Evolutionary conservation across 345 rosid species (phyloP).

Genomic region (Isatis tinctoria): DNA sequence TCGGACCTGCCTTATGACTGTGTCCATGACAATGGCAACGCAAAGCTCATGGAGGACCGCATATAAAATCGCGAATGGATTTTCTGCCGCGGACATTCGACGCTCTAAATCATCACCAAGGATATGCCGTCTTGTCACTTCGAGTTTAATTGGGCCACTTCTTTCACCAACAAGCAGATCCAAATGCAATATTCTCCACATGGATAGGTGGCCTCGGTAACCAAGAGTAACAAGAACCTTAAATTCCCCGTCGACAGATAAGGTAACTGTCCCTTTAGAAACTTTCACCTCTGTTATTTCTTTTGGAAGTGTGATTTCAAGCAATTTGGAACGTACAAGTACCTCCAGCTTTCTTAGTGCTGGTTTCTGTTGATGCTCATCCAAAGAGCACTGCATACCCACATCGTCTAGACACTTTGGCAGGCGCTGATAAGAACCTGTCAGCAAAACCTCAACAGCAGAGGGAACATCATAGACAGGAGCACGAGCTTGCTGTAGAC

Average conservation of each 20-base stretch:
- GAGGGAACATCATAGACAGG: constrained; percentile 98
- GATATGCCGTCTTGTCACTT: constrained; percentile 62
- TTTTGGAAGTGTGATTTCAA: constrained; percentile 77
- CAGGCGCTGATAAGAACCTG: constrained; percentile 84
- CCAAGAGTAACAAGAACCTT: constrained; percentile 96
- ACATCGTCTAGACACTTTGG: constrained; percentile 93
- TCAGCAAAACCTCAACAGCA: constrained; percentile 77
- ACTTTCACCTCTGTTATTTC: constrained; percentile 86
- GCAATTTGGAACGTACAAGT: constrained; percentile 85
- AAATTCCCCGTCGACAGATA: constrained; percentile 83
- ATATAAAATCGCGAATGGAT: constrained; percentile 72
- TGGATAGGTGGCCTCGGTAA: constrained; percentile 81
- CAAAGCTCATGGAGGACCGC: constrained; percentile 90
- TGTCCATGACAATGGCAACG: constrained; percentile 87
- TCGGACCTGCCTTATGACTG: constrained; percentile 91
- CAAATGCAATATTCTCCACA: constrained; percentile 98
- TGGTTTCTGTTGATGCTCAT: constrained; percentile 76
- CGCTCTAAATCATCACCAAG: constrained; percentile 99
- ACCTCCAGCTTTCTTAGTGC: constrained; percentile 83
- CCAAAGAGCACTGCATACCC: constrained; percentile 68
- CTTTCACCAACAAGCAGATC: constrained; percentile 97
- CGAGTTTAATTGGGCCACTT: constrained; percentile 71
- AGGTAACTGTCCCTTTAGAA: constrained; percentile 73
- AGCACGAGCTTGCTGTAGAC: constrained; percentile 95
- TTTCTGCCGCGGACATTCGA: constrained; percentile 84